These are phyloP conservation scores for Ulota crispa DNA, from an alignment of 225 moss, liverwort and hornwort species.

Conservation along the genomic window DNA sequence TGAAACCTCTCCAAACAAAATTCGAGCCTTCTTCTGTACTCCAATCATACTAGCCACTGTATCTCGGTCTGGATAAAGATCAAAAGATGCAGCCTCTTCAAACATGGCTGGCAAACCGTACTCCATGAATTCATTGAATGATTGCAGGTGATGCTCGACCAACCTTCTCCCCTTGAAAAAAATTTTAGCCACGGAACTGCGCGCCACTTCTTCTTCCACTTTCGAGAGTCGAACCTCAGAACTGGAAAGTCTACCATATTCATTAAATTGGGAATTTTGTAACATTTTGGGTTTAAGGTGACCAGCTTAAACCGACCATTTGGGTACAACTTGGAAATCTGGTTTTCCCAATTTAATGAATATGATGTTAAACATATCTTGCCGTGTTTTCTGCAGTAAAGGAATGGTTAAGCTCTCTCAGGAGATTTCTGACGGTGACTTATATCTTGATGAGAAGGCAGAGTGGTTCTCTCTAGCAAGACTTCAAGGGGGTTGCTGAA, in stretches of 20 bases:
- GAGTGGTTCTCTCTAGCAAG: constrained; percentile 17
- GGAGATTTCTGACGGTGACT: background rate
- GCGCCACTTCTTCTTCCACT: constrained; percentile 43
- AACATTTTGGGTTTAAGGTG: too few species aligned
- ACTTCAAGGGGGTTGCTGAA: constrained; percentile 46
- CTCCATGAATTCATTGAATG: constrained; percentile 51
- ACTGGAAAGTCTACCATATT: too few species aligned
- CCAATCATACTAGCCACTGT: constrained; percentile 17
- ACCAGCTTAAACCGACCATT: too few species aligned
- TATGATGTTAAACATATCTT: background rate
- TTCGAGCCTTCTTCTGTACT: constrained; percentile 33
- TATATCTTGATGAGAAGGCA: background rate
- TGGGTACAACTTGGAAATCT: too few species aligned
- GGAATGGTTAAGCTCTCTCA: background rate
- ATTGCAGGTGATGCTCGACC: constrained; percentile 50
- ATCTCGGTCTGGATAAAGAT: constrained; percentile 23
- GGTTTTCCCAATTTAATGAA: too few species aligned
- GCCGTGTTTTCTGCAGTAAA: background rate
- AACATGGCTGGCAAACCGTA: constrained; percentile 50
- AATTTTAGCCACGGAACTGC: constrained; percentile 31
- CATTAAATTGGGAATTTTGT: too few species aligned
- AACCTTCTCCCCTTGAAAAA: constrained; percentile 40
- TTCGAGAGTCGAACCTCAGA: constrained; percentile 32
- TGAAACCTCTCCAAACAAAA: constrained; percentile 43
- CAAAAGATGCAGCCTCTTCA: constrained; percentile 37